phyloP scores from a whole-genome alignment of 2,329 filamentous ascomycete species.

The Neoarthrinium moseri region DNA sequence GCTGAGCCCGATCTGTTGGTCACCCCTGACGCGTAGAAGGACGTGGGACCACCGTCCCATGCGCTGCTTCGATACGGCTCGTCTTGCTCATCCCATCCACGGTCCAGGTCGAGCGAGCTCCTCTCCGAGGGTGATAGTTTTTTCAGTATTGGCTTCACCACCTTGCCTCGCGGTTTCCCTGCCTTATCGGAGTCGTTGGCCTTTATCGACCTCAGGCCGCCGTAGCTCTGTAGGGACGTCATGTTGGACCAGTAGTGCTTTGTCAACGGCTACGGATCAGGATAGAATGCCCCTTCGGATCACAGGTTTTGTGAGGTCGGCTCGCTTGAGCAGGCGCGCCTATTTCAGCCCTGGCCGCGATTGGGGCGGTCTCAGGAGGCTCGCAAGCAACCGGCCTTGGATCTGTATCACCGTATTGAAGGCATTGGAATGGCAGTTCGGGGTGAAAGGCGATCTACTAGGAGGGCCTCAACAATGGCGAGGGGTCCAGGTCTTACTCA shows the following conservation, averaged over 20 bases:
- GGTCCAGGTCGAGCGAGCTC: constrained; percentile 62
- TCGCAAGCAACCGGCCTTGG: constrained; percentile 4
- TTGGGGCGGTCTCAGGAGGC: not conserved
- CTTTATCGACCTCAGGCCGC: constrained; percentile 23
- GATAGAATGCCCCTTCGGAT: not conserved
- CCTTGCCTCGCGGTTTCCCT: constrained; percentile 46
- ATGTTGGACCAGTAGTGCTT: constrained; percentile 20
- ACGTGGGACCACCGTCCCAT: constrained; percentile 16
- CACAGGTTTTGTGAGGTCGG: too few relatives aligned
- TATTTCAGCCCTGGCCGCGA: not conserved
- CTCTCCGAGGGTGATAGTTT: constrained; percentile 59
- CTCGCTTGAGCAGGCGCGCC: not conserved
- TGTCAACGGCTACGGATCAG: too few relatives aligned
- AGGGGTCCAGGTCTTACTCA: too few relatives aligned
- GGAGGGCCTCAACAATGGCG: not conserved
- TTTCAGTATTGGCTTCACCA: constrained; percentile 62
- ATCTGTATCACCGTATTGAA: constrained; percentile 9
- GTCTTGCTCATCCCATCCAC: constrained; percentile 57
- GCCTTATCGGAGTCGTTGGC: constrained; percentile 31
- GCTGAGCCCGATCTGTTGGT: constrained; percentile 22
- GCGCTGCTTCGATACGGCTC: constrained; percentile 28
- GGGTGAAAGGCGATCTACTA: not conserved
- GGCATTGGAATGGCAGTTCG: constrained; percentile 8
- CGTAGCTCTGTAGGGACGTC: constrained; percentile 33
- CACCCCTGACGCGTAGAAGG: constrained; percentile 15